Percentiles rank a stretch among this genome's conserved stretches.
These are phyloP conservation scores for Botryosphaeria agaves DNA, from an alignment of 2,329 filamentous ascomycete species.

Conservation along the genomic window DNA sequence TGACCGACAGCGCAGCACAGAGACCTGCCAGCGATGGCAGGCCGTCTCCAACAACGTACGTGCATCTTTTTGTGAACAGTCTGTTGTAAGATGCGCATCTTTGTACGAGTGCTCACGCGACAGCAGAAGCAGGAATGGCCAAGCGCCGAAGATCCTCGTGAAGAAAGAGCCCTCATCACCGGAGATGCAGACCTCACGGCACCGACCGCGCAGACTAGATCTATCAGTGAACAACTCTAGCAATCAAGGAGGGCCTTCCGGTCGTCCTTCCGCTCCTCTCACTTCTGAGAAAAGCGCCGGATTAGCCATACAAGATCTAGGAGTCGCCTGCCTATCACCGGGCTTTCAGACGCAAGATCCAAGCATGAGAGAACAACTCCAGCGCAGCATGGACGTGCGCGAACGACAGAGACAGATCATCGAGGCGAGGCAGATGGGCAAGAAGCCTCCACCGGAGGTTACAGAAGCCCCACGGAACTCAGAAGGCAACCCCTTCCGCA, in stretches of 20 bases:
- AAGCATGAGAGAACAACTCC: constrained; percentile 87
- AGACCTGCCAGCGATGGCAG: constrained; percentile 29
- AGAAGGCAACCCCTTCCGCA: constrained; percentile 24
- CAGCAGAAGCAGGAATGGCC: constrained; percentile 33
- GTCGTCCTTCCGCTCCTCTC: constrained; percentile 52
- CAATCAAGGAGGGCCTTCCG: constrained; percentile 28
- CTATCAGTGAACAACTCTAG: constrained; percentile 38
- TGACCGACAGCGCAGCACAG: constrained; percentile 7
- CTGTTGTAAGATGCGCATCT: too few relatives aligned
- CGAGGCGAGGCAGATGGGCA: constrained; percentile 78
- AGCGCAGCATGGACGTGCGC: constrained; percentile 81
- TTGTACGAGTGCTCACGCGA: constrained; percentile 3
- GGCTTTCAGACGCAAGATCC: constrained; percentile 94
- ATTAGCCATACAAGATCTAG: constrained; percentile 77
- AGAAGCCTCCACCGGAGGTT: constrained; percentile 32
- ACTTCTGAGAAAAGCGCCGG: constrained; percentile 57
- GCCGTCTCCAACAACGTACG: constrained; percentile 34
- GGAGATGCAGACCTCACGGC: constrained; percentile 53
- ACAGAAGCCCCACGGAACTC: constrained; percentile 13
- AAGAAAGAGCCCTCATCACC: constrained; percentile 93
- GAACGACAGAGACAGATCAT: constrained; percentile 94
- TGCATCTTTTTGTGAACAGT: too few relatives aligned
- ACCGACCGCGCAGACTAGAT: constrained; percentile 61
- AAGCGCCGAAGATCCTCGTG: constrained; percentile 67
- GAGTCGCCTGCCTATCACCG: constrained; percentile 83